phyloP scores from a whole-genome alignment of 2,329 filamentous ascomycete species.

The Epichloe baconii region DNA sequence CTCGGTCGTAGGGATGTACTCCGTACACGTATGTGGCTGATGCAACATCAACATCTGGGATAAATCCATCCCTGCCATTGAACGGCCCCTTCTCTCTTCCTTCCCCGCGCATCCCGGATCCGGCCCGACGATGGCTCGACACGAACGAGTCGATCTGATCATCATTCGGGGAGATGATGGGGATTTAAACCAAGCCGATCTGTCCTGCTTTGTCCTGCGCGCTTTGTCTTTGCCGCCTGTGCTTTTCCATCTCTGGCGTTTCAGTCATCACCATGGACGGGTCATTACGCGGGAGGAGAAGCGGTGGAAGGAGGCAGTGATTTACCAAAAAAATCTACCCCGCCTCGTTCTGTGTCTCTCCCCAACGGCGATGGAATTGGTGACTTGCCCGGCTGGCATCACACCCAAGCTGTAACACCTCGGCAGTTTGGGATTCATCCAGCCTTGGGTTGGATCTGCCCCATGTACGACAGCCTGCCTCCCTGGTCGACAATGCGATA shows the following conservation, averaged over 20 bases:
- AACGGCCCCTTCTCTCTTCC: background rate
- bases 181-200: background rate
- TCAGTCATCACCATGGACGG: too few relatives aligned
- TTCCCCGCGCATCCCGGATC: background rate
- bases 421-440: too few relatives aligned
- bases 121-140: background rate
- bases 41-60: background rate
- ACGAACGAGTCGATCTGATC: background rate
- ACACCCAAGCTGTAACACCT: constrained; percentile 14
- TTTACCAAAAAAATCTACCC: constrained; percentile 32
- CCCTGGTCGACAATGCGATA: too few relatives aligned
- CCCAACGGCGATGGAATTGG: constrained; percentile 38
- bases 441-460: constrained; percentile 33
- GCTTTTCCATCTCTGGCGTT: too few relatives aligned
- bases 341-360: too few relatives aligned
- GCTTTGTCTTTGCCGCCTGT: too few relatives aligned
- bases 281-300: too few relatives aligned
- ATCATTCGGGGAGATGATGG: too few relatives aligned
- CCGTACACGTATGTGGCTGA: background rate
- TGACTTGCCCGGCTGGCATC: constrained; percentile 44
- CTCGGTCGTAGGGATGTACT: constrained; percentile 1
- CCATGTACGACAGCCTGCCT: constrained; percentile 25
- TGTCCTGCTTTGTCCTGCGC: background rate
- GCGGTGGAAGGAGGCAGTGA: too few relatives aligned
- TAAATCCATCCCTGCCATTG: background rate